Conservation (phyloP, 805 yeast species). For the Yamadazyma laniorum region DNA sequence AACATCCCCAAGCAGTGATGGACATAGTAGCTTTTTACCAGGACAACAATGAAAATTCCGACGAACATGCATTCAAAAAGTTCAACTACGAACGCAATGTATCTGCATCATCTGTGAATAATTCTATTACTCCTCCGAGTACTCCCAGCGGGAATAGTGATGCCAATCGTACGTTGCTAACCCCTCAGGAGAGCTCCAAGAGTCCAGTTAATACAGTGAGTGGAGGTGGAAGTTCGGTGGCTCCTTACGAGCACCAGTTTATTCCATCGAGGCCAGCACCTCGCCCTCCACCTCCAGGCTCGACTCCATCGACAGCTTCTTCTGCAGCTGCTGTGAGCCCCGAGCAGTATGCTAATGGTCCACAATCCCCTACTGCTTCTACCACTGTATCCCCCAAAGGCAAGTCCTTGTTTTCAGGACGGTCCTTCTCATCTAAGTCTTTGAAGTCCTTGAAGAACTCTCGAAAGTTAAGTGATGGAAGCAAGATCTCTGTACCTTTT, state of each 20-base stretch:
- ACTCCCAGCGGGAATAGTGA: slow-evolving; percentile 20
- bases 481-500: slow-evolving; percentile 15
- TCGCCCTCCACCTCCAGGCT: slow-evolving; percentile 43
- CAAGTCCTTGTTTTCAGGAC: slow-evolving; percentile 21
- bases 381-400: slow-evolving; percentile 10
- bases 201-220: slow-evolving; percentile 7
- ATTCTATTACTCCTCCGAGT: slow-evolving; percentile 29
- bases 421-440: slow-evolving; percentile 40
- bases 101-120: slow-evolving; percentile 24
- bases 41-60: slow-evolving; percentile 46
- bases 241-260: slow-evolving; percentile 32
- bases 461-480: slow-evolving; percentile 19
- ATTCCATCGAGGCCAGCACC: slow-evolving; percentile 72
- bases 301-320: slow-evolving; percentile 5
- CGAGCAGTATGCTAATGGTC: slow-evolving; percentile 10
- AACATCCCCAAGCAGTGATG: slow-evolving; percentile 91
- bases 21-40: slow-evolving; percentile 87
- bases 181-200: slow-evolving; percentile 6
- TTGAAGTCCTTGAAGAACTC: slow-evolving; percentile 29
- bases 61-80: slow-evolving; percentile 44
- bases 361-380: slow-evolving; percentile 14
- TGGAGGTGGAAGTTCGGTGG: not conserved
- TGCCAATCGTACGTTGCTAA: not conserved
- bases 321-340: slow-evolving; percentile 13
- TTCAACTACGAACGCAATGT: slow-evolving; percentile 29